Conservation (phyloP, 805 yeast genomes). For the Danielia oregonensis region DNA sequence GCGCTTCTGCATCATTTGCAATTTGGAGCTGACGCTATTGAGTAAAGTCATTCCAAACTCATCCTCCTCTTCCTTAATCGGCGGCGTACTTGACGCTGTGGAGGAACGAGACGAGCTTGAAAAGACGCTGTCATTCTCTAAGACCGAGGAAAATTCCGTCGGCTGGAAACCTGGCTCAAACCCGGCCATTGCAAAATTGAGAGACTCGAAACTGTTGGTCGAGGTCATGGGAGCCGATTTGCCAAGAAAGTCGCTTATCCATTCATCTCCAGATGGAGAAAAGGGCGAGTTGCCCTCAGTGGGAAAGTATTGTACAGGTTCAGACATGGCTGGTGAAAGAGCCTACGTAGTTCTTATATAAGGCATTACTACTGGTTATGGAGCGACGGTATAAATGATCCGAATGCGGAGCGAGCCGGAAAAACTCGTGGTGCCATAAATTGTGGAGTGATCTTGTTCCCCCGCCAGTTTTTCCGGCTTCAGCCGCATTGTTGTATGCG, state of each 20-base stretch:
- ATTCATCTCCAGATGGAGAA: slow-evolving; percentile 12
- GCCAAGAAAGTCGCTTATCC: slow-evolving; percentile 18
- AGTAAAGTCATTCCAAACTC: slow-evolving; percentile 4
- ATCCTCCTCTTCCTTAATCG: slow-evolving; percentile 4
- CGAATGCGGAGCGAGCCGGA: too few relatives aligned
- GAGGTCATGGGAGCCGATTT: slow-evolving; percentile 20
- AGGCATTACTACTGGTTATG: too few relatives aligned
- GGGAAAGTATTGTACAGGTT: background rate
- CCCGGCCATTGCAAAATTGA: slow-evolving; percentile 3
- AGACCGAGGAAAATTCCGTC: slow-evolving; percentile 4
- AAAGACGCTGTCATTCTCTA: slow-evolving; percentile 11
- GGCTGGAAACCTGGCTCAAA: slow-evolving; percentile 1
- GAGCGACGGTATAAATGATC: too few relatives aligned
- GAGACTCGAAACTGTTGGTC: slow-evolving; percentile 11
- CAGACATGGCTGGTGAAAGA: slow-evolving; percentile 1
- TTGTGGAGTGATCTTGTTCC: too few relatives aligned
- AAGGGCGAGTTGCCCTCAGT: background rate
- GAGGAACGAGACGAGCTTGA: slow-evolving; percentile 3
- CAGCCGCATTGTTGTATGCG: too few relatives aligned
- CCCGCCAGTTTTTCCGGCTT: too few relatives aligned
- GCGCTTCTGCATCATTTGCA: slow-evolving; percentile 14
- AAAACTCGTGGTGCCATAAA: too few relatives aligned
- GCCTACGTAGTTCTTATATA: too few relatives aligned
- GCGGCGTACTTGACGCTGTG: slow-evolving; percentile 11
- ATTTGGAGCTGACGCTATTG: slow-evolving; percentile 15